Conservation (phyloP, 805 yeast genomes). For the Starmera amethionina region DNA sequence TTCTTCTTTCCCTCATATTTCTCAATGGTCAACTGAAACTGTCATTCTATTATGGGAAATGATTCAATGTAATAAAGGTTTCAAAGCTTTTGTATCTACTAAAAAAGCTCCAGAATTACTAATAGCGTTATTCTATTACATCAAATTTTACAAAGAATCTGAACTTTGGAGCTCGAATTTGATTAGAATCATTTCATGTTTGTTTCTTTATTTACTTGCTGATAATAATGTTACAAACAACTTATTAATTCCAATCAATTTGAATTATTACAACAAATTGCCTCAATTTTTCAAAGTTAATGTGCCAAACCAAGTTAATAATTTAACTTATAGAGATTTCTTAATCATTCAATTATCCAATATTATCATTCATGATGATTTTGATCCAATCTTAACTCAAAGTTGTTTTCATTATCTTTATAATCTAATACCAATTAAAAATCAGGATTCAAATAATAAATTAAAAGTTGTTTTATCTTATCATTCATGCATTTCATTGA, state of each 20-base stretch:
- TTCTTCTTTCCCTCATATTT: constrained; percentile 24
- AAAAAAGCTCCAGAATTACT: constrained; percentile 44
- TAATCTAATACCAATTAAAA: constrained; percentile 42
- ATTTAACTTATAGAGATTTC: constrained; percentile 54
- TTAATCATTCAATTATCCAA: constrained; percentile 42
- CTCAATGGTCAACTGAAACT: constrained; percentile 48
- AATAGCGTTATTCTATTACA: constrained; percentile 45
- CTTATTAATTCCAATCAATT: constrained; percentile 36
- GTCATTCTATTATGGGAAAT: constrained; percentile 67
- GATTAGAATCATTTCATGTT: constrained; percentile 40
- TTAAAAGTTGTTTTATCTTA: constrained; percentile 37
- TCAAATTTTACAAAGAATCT: constrained; percentile 36
- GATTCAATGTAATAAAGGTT: constrained; percentile 57
- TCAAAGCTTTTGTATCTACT: constrained; percentile 34
- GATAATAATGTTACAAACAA: constrained; percentile 27
- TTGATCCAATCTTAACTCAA: constrained; percentile 28
- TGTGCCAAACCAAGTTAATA: constrained; percentile 23
- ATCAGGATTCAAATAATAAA: constrained; percentile 23
- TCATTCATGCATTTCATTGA: constrained; percentile 34
- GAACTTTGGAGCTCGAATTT: constrained; percentile 27
- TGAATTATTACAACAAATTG: constrained; percentile 33
- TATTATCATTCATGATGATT: constrained; percentile 26
- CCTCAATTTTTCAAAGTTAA: constrained; percentile 42
- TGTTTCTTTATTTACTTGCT: constrained; percentile 40
- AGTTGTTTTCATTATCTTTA: constrained; percentile 50